Evolutionary conservation across 805 yeast genomes (phyloP).

Genomic region (Metschnikowia borealis): DNA sequence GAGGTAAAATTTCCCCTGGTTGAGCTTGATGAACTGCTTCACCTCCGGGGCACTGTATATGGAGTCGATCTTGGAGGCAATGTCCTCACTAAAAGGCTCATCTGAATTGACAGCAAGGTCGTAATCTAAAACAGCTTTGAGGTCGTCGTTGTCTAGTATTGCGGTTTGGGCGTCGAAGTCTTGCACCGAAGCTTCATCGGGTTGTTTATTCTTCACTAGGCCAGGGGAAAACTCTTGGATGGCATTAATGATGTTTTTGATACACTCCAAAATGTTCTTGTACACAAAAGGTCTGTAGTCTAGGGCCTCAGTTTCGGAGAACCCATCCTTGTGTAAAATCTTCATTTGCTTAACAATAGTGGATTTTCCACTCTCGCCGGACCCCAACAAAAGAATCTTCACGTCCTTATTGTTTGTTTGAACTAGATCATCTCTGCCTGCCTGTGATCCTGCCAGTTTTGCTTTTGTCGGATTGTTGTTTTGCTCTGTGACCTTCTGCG

Average conservation of each 20-base stretch:
- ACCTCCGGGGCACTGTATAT: constrained; percentile 61
- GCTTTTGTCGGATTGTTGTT: neutral
- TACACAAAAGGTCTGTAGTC: constrained; percentile 78
- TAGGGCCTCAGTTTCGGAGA: constrained; percentile 61
- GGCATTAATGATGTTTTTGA: constrained; percentile 66
- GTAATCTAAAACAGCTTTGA: constrained; percentile 43
- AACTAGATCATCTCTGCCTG: constrained; percentile 6
- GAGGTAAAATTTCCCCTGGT: constrained; percentile 69
- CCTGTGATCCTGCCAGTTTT: neutral
- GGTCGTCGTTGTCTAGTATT: constrained; percentile 31
- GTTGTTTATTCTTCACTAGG: constrained; percentile 22
- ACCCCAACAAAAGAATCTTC: constrained; percentile 75
- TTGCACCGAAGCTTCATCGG: constrained; percentile 11
- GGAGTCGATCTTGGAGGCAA: constrained; percentile 46
- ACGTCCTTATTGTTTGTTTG: constrained; percentile 41
- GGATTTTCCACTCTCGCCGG: constrained; percentile 85
- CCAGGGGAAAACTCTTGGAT: constrained; percentile 48
- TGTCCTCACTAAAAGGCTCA: constrained; percentile 45
- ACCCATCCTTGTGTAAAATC: constrained; percentile 70
- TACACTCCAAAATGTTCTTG: constrained; percentile 73
- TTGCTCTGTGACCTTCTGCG: neutral
- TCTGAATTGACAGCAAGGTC: constrained; percentile 53
- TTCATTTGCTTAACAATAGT: constrained; percentile 81
- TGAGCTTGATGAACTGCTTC: constrained; percentile 49
- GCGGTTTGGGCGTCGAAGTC: constrained; percentile 12